phyloP scores from a whole-genome alignment of 306 rosid genomes.

The Cucurbita pepo region DNA sequence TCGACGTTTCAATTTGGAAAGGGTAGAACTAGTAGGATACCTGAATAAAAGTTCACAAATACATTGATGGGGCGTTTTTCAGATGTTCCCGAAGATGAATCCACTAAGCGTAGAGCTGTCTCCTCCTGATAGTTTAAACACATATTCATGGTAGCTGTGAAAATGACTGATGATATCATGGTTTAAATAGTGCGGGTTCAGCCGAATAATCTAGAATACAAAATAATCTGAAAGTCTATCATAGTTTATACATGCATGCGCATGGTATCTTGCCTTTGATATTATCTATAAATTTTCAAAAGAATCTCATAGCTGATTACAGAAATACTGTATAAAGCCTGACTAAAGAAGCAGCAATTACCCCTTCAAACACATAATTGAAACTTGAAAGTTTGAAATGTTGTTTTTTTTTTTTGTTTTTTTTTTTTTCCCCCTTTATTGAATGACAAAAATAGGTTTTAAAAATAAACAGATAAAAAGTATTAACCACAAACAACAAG shows the following conservation, averaged over 20 bases:
- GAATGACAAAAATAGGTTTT: background rate
- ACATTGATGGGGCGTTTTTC: slow-evolving; percentile 76
- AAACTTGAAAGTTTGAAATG: background rate
- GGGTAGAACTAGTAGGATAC: slow-evolving; percentile 16
- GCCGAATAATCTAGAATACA: background rate
- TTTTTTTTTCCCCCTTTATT: too few species aligned
- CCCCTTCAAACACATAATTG: background rate
- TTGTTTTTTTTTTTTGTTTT: background rate
- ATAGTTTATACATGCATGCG: background rate
- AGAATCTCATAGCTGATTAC: too few species aligned
- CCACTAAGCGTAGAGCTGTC: slow-evolving; percentile 66
- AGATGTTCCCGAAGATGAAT: slow-evolving; percentile 45
- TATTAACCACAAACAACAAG: background rate
- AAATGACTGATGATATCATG: background rate
- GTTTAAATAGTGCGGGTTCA: background rate
- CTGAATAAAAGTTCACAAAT: slow-evolving; percentile 76
- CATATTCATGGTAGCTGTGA: background rate
- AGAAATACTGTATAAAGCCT: too few species aligned
- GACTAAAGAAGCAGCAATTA: too few species aligned
- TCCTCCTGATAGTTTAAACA: slow-evolving; percentile 50
- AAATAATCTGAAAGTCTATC: background rate
- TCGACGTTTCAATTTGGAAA: background rate
- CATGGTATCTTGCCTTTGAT: too few species aligned
- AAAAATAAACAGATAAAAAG: background rate
- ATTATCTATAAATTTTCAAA: too few species aligned